Conservation (phyloP, 2,329 filamentous ascomycete species). For the Scedosporium dehoogii region DNA sequence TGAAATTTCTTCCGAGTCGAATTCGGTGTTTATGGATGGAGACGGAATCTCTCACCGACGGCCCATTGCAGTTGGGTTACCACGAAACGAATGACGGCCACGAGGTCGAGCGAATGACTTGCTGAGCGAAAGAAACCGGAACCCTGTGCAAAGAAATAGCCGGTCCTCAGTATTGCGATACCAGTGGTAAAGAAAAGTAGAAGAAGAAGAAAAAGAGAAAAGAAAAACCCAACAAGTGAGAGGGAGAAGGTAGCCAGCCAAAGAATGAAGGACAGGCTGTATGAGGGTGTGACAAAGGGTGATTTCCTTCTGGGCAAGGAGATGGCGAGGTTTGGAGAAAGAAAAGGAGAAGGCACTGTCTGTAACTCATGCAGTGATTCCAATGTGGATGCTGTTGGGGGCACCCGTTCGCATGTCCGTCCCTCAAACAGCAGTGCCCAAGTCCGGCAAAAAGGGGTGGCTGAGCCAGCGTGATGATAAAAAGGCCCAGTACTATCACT, state of each 20-base stretch:
- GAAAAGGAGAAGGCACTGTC: conserved; percentile 16
- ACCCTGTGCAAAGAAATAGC: neutral
- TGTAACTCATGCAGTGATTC: conserved; percentile 7
- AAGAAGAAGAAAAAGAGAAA: neutral
- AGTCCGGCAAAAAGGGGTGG: conserved; percentile 5
- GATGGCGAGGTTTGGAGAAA: neutral
- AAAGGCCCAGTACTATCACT: neutral
- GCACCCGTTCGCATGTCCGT: neutral
- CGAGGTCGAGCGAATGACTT: neutral
- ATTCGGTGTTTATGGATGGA: no score
- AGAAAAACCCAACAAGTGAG: neutral
- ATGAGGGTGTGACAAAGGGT: neutral
- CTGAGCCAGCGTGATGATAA: neutral
- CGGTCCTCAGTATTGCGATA: neutral
- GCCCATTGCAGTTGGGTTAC: no score
- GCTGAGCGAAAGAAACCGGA: neutral
- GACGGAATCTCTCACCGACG: no score
- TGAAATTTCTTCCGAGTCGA: no score
- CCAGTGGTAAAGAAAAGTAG: neutral
- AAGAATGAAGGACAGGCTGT: conserved; percentile 10
- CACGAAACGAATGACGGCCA: no score
- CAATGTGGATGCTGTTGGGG: conserved; percentile 4
- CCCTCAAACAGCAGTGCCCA: conserved; percentile 1
- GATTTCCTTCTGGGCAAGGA: conserved; percentile 7
- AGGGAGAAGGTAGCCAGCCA: neutral